These are phyloP conservation scores for Candida multigemmis DNA, from an alignment of 805 yeast species.

Conservation along the genomic window DNA sequence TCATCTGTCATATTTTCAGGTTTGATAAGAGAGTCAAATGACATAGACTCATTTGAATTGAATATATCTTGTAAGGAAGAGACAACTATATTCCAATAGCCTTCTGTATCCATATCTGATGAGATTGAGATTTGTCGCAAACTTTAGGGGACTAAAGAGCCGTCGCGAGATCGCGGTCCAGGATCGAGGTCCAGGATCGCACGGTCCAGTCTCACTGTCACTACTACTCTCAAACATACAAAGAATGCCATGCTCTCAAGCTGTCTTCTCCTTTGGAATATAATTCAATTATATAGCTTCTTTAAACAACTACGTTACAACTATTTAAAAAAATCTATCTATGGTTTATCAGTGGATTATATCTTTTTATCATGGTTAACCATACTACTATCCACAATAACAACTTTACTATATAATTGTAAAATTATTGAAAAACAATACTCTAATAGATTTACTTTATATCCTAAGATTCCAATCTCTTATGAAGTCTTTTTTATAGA, in stretches of 20 bases:
- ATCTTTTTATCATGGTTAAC: conserved; percentile 3
- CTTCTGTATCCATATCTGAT: conserved; percentile 42
- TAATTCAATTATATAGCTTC: conserved; percentile 3
- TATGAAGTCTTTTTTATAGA: conserved; percentile 9
- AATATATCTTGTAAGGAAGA: conserved; percentile 63
- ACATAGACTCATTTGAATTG: conserved; percentile 46
- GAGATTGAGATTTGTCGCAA: too few species aligned
- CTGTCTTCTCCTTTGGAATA: too few species aligned
- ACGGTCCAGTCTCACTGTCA: background rate
- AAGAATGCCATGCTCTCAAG: too few species aligned
- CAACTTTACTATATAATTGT: conserved; percentile 4
- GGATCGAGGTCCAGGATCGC: background rate
- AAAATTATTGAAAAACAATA: conserved; percentile 6
- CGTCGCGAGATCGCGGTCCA: background rate
- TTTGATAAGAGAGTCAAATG: conserved; percentile 35
- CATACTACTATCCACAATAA: conserved; percentile 3
- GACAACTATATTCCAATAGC: conserved; percentile 61
- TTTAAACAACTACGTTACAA: conserved; percentile 6
- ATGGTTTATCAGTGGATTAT: conserved; percentile 12
- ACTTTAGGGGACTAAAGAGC: too few species aligned
- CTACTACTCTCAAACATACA: conserved; percentile 1
- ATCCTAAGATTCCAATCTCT: conserved; percentile 13
- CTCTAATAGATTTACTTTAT: conserved; percentile 21
- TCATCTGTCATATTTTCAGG: conserved; percentile 15
- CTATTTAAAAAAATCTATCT: conserved; percentile 8